Evolutionary conservation across 495 filamentous ascomycete species (phyloP), one percentile per base, ranked within the genome.

Genomic region (Penicillium psychrofluorescens): DNA sequence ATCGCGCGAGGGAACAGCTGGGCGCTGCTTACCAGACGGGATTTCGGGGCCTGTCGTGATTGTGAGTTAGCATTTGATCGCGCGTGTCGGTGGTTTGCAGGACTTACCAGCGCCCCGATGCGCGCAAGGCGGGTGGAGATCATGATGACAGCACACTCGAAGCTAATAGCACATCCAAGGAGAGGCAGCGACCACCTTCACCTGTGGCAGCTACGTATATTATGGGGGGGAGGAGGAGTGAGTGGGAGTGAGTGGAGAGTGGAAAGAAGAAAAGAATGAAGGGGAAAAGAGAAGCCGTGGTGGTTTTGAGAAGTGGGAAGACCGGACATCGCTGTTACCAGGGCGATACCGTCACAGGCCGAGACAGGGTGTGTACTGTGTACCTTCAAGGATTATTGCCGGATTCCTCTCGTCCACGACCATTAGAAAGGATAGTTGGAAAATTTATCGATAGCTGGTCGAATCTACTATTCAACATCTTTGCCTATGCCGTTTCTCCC

Each of bases 61-160:
- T 37, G 36, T 10, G 44, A 38, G 56, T 68, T 63, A 66, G 63
- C 49, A 40, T 45, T 50, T 29, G 7, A 42, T 46, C 32, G 34
- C 41, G 40, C n/a, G 8, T 22, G 37, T 28, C 35, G 22, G 22
- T 22, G 3, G 22, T 22, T 22, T 22, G 22, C 22, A 22, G 22
- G 22, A 22, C 75, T 55, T 73, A 78, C 75, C 70, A 76, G 71
- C 68, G 67, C 74, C 70, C 72, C 72, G 56, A 72, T 56, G 65
- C 74, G 74, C 68, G 70, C 69, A 55, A 79, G 63, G 61, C 69
- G 69, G 57, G 74, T 65, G 53, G 73, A 67, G 54, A 79, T 74
- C 75, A 79, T 79, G 50, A 57, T 76, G 65, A 61, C 11, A 68
- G 66, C 59, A 66, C 59, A 65, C 61, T 61, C 9, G 16, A 32